Evolutionary conservation across 2,329 filamentous ascomycete species (phyloP).

Genomic region (Trichoderma sp.): DNA sequence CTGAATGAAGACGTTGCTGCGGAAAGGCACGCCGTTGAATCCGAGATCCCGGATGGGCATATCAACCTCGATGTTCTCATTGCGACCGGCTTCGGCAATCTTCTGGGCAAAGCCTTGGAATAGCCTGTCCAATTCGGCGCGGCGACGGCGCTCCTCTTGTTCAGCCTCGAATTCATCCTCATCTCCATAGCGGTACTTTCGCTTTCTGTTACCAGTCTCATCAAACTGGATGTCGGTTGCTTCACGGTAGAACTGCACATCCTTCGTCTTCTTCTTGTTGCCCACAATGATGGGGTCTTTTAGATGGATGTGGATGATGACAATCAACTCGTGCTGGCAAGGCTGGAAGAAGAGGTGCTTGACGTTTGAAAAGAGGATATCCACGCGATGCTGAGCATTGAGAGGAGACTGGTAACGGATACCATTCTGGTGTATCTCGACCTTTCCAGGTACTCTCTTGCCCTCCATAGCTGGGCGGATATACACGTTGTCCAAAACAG

Average conservation of each 20-base stretch:
- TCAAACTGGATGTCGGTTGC: slow-evolving; percentile 98
- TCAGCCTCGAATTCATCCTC: slow-evolving; percentile 99
- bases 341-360: slow-evolving; percentile 99
- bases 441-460: slow-evolving; percentile 91
- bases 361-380: slow-evolving; percentile 96
- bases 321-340: slow-evolving; percentile 91
- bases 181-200: slow-evolving; percentile 95
- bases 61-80: slow-evolving; percentile 87
- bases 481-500: slow-evolving; percentile 89
- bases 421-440: slow-evolving; percentile 99
- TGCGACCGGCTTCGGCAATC: slow-evolving; percentile 91
- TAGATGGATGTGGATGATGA: slow-evolving; percentile 95
- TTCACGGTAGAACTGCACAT: slow-evolving; percentile 97
- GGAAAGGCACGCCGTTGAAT: slow-evolving; percentile 94
- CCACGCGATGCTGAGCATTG: slow-evolving; percentile 77
- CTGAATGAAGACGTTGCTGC: slow-evolving; percentile 92
- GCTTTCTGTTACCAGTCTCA: slow-evolving; percentile 95
- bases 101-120: slow-evolving; percentile 98
- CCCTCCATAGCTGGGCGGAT: slow-evolving; percentile 93
- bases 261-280: slow-evolving; percentile 96
- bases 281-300: slow-evolving; percentile 98
- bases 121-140: slow-evolving; percentile 88
- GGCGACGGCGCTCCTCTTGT: slow-evolving; percentile 88
- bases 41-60: slow-evolving; percentile 95
- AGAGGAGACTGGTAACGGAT: slow-evolving; percentile 86